phyloP scores from a whole-genome alignment of 371 early-diverging fungal species.

The Furculomyces boomerangus region DNA sequence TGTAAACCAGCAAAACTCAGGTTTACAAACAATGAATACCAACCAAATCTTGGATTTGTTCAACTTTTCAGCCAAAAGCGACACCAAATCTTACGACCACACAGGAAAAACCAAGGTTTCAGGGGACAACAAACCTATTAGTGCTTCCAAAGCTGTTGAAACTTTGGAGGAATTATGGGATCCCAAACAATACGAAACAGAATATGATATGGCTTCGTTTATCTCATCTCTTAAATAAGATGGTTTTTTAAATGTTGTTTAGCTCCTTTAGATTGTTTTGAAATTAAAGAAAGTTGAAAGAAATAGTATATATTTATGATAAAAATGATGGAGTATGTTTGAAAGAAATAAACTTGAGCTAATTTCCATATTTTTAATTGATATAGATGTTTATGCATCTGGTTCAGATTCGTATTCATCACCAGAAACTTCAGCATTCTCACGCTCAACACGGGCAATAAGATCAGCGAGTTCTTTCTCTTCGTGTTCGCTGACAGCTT shows the following conservation, averaged over 20 bases:
- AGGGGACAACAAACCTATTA: neutral
- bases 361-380: too few relatives aligned
- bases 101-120: too few relatives aligned
- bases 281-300: too few relatives aligned
- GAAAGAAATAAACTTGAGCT: too few relatives aligned
- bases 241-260: too few relatives aligned
- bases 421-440: slow-evolving; percentile 87
- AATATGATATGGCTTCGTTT: slow-evolving; percentile 65
- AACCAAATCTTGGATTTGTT: slow-evolving; percentile 89
- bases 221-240: slow-evolving; percentile 52
- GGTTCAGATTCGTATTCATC: slow-evolving; percentile 68
- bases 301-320: too few relatives aligned
- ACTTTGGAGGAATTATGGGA: slow-evolving; percentile 81
- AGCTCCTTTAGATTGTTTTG: too few relatives aligned
- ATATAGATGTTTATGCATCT: slow-evolving; percentile 14
- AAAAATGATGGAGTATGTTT: too few relatives aligned
- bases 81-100: neutral
- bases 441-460: slow-evolving; percentile 82
- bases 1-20: slow-evolving; percentile 91
- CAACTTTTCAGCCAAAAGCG: slow-evolving; percentile 28
- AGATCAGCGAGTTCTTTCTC: slow-evolving; percentile 85
- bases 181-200: slow-evolving; percentile 84
- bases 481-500: slow-evolving; percentile 81
- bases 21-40: slow-evolving; percentile 83
- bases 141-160: slow-evolving; percentile 55